A percentile compares a stretch with the other conserved stretches of the same genome.
These are phyloP conservation scores for Cichorium intybus DNA, from an alignment of 140 eudicot genomes.

Conservation along the genomic window DNA sequence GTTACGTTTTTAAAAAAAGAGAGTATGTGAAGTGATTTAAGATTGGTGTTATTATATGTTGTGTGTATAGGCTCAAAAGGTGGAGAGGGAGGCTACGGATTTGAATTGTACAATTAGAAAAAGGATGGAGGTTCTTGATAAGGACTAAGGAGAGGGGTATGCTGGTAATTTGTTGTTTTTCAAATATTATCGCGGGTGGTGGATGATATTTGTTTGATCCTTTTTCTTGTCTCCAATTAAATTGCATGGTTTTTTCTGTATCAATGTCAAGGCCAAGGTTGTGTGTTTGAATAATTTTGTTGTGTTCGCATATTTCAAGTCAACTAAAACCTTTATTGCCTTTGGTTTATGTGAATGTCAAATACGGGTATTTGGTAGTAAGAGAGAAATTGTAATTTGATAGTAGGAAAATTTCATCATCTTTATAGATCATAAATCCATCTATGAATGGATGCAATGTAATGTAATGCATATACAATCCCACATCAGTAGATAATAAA, in stretches of 20 bases:
- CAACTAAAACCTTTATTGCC: no score
- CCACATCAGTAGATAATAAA: no score
- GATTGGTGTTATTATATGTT: not conserved
- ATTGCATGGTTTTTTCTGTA: constrained; percentile 36
- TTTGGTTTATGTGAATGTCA: no score
- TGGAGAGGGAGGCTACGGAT: constrained; percentile 77
- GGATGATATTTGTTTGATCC: constrained; percentile 19
- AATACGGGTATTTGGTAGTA: no score
- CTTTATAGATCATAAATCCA: no score
- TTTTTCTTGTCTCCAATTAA: constrained; percentile 14
- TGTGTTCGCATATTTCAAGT: no score
- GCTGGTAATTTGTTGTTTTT: constrained; percentile 11
- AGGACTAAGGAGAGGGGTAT: constrained; percentile 42
- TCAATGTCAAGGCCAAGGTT: constrained; percentile 23
- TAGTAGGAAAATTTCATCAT: no score
- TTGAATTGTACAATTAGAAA: constrained; percentile 67
- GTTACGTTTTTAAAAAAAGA: no score
- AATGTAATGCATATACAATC: no score
- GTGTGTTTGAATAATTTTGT: not conserved
- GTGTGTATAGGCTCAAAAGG: constrained; percentile 74
- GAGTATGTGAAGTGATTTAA: not conserved
- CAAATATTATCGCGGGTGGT: constrained; percentile 66
- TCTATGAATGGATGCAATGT: no score
- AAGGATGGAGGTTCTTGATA: constrained; percentile 83
- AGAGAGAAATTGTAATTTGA: no score